Percentiles rank a stretch among this genome's conserved stretches.
phyloP scores from a whole-genome alignment of 495 filamentous ascomycete species.

The Halenospora varia region DNA sequence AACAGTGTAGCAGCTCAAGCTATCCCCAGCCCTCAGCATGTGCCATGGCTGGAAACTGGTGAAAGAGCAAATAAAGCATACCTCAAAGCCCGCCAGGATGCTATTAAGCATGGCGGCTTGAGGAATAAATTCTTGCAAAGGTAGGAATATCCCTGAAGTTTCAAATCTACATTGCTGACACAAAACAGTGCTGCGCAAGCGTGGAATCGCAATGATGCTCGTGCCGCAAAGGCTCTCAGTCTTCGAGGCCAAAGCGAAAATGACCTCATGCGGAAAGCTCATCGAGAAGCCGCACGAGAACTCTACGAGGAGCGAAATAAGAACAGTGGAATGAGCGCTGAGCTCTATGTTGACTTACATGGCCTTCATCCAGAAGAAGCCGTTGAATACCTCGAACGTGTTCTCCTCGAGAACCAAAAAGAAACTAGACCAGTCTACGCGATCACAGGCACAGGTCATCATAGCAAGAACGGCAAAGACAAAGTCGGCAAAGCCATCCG shows the following conservation, averaged over 20 bases:
- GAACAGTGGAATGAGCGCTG: slow-evolving; percentile 51
- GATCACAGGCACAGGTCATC: slow-evolving; percentile 94
- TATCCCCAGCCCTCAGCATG: slow-evolving; percentile 83
- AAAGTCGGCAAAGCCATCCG: slow-evolving; percentile 95
- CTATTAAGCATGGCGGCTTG: slow-evolving; percentile 92
- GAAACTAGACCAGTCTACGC: slow-evolving; percentile 80
- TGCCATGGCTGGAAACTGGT: slow-evolving; percentile 98
- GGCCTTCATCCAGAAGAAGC: slow-evolving; percentile 97
- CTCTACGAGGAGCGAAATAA: slow-evolving; percentile 95
- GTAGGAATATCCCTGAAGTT: slow-evolving; percentile 37
- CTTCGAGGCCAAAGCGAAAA: slow-evolving; percentile 95
- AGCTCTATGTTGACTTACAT: slow-evolving; percentile 94
- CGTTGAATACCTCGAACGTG: slow-evolving; percentile 85
- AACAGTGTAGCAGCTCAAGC: slow-evolving; percentile 75
- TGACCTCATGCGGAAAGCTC: slow-evolving; percentile 92
- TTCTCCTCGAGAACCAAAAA: slow-evolving; percentile 75
- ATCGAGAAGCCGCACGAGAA: slow-evolving; percentile 86
- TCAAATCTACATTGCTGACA: slow-evolving; percentile 24
- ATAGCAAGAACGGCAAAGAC: slow-evolving; percentile 97
- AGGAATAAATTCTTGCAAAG: slow-evolving; percentile 97
- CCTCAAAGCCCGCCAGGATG: slow-evolving; percentile 87
- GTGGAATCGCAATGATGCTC: slow-evolving; percentile 98
- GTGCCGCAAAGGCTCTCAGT: slow-evolving; percentile 91
- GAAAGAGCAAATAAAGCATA: slow-evolving; percentile 86
- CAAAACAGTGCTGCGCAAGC: slow-evolving; percentile 83